phyloP scores from a whole-genome alignment of 2,329 filamentous ascomycete species.

The Phoma herbarum region DNA sequence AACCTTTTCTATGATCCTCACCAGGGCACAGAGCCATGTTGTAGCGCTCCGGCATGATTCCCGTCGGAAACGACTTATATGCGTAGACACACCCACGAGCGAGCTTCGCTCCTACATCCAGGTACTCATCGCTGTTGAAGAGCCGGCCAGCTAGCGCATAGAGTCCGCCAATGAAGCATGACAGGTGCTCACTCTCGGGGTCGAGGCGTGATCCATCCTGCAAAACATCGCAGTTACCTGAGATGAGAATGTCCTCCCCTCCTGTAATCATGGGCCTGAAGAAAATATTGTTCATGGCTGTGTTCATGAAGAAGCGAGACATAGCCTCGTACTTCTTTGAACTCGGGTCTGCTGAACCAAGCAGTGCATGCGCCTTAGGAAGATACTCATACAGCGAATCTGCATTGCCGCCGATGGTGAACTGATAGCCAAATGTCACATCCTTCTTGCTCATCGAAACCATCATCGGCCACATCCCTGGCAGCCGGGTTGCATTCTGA shows the following conservation, averaged over 20 bases:
- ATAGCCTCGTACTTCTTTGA: slow-evolving; percentile 58
- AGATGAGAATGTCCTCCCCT: slow-evolving; percentile 57
- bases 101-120: slow-evolving; percentile 63
- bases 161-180: slow-evolving; percentile 68
- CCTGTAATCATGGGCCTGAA: slow-evolving; percentile 59
- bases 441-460: slow-evolving; percentile 55
- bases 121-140: slow-evolving; percentile 61
- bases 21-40: slow-evolving; percentile 60
- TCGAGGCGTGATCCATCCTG: slow-evolving; percentile 38
- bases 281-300: slow-evolving; percentile 56
- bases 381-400: slow-evolving; percentile 53
- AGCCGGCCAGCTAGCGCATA: slow-evolving; percentile 65
- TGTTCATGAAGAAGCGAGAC: slow-evolving; percentile 61
- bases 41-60: slow-evolving; percentile 68
- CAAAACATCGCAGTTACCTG: slow-evolving; percentile 54
- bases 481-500: slow-evolving; percentile 74
- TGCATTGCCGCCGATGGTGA: slow-evolving; percentile 47
- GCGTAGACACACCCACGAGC: slow-evolving; percentile 69
- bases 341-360: slow-evolving; percentile 55
- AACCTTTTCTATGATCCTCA: slow-evolving; percentile 41
- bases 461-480: slow-evolving; percentile 80
- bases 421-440: slow-evolving; percentile 41
- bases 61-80: slow-evolving; percentile 63
- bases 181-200: slow-evolving; percentile 65
- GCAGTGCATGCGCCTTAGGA: slow-evolving; percentile 57